Base-by-base conservation (phyloP, 2,329 filamentous ascomycete genomes). In the Leptographium galeiforme region DNA sequence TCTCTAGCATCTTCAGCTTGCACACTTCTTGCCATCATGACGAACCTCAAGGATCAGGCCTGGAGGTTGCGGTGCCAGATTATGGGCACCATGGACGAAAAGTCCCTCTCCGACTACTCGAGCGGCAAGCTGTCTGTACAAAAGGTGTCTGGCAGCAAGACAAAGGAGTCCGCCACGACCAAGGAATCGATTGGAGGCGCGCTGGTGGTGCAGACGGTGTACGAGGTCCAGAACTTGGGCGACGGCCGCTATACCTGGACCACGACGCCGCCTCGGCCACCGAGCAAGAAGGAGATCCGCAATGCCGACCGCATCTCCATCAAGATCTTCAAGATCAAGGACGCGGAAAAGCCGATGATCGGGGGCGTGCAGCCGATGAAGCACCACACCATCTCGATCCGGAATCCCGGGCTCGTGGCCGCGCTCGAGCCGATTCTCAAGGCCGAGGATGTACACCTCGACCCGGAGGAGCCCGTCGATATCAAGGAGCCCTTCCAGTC, bases 291-390 rank as follows among this genome's bases (percentile, higher is more conserved):
- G 30, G 63, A 61, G 4, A 60, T 63, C 48, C 63, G 63, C 43
- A 65, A 61, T 8, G 64, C 72, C 45, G 67, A 69, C 48, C 64
- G 67, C 4, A 66, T 69, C 14, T 70, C 72, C 54, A 70, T 75
- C 63, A 70, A 67, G 56, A 62, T 73, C 19, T 74, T 66, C 69
- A 74, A 72, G 64, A 58, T 70, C 63, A 72, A 71, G 58, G 70
- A 75, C 58, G 55, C 55, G 32, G 60, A 60, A 11, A 72, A 73
- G 63, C 64, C 67, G 5, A 63, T 67, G 53, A 63, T 74, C 40
- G 63, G 57, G 0, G 70, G 70, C 30, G 61, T 61, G n/a, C 67
- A 62, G 38, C 62, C 65, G 12, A 61, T 74, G 52, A 70, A 68
- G 49, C 67, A 68, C 54, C 65, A 72, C 60, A 61, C 59, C 57